Percentiles rank a stretch among this genome's conserved stretches.
phyloP scores from a whole-genome alignment of 2,329 filamentous ascomycete species.

The Apiospora saccharicola region DNA sequence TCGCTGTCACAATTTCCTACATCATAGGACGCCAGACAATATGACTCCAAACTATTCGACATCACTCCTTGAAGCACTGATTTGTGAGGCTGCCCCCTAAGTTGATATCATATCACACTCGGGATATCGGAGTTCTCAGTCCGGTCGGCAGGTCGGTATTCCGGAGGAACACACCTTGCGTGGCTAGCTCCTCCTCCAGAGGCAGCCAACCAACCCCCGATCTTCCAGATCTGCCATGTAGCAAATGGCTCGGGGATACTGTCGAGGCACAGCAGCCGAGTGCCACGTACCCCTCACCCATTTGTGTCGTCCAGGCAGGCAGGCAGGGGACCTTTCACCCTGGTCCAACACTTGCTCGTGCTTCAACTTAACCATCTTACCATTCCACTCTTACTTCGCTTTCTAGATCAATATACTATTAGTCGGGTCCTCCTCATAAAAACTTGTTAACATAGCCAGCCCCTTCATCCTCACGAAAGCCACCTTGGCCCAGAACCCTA shows the following conservation, averaged over 20 bases:
- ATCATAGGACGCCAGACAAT: too few species aligned
- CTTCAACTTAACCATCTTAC: neutral
- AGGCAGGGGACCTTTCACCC: neutral
- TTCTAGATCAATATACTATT: neutral
- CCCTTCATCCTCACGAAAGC: conserved; percentile 23
- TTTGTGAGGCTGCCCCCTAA: too few species aligned
- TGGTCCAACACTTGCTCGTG: neutral
- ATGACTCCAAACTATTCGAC: too few species aligned
- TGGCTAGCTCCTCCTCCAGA: too few species aligned
- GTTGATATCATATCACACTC: too few species aligned
- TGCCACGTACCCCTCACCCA: neutral
- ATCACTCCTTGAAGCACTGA: too few species aligned
- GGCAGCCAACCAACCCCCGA: too few species aligned
- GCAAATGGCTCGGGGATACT: neutral
- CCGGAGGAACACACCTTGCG: too few species aligned
- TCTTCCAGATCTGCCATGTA: too few species aligned
- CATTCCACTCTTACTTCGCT: neutral
- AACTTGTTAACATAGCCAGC: conserved; percentile 3
- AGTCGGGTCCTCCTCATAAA: neutral
- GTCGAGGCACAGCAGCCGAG: neutral
- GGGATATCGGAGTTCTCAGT: too few species aligned
- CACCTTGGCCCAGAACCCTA: conserved; percentile 23
- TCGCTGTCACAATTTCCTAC: too few species aligned
- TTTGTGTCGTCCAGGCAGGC: neutral
- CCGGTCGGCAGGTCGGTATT: too few species aligned